Evolutionary conservation across 495 filamentous ascomycete genomes (phyloP), one percentile per base, ranked within the genome.

Genomic region (Penicillium goetzii): DNA sequence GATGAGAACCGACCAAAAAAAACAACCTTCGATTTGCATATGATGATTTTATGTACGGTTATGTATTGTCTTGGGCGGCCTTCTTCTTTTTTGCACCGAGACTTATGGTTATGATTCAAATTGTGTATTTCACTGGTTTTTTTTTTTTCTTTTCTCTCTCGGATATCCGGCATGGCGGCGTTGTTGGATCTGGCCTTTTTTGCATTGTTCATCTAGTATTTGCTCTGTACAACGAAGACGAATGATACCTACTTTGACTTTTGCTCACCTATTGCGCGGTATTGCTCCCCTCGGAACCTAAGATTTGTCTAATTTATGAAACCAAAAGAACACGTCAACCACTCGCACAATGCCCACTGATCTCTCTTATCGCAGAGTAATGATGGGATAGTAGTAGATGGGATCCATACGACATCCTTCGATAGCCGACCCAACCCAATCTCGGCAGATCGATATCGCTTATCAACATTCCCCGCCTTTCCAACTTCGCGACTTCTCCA

Each of bases 161-260:
- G 49, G 60, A 68, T 66, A 70, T 70, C 70, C 57, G 60, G 62
- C 56, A 65, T 56, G 11, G 47, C 45, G 68, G 69, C 64, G 67
- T 63, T 65, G 57, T 56, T 47, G 59, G 19, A 54, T 52, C 45
- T 52, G 23, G 28, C n/a, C 28, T 26, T 26, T 56, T 56, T 59
- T 32, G 30, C 30, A 30, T 17, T 30, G 30, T 53, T 33, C 25
- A 53, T 53, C 30, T 53, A 53, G 17, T 40, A 47, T 49, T 41
- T 61, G 38, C 33, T 40, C 49, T 71, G 64, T 61, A 63, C 59
- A 67, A 51, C 34, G 54, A 53, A 34, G 56, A 58, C 59, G 32
- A 60, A 61, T 63, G 57, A 52, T 49, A 63, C 58, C 58, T 70
- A 51, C 26, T 26, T 55, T 33, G 30, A 33, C 11, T 52, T 32